Evolutionary conservation across 192 early-diverging fungal species (phyloP).

Genomic region (Mortierella claussenii): DNA sequence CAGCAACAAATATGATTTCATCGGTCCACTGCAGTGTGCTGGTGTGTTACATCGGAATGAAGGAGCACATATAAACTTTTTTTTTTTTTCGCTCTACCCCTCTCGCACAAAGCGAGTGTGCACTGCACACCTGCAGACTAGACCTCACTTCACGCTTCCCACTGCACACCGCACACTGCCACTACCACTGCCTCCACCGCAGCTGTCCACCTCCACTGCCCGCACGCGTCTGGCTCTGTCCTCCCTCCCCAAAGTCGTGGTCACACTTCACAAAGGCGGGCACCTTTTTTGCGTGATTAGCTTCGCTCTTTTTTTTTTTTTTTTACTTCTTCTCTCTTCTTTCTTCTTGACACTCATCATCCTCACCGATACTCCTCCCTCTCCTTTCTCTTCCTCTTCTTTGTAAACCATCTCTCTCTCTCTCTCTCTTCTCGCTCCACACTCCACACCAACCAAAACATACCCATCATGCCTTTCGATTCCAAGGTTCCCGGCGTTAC

Average conservation of each 20-base stretch:
- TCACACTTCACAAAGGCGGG: not conserved
- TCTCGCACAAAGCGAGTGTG: too few relatives aligned
- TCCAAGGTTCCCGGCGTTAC: slow-evolving; percentile 75
- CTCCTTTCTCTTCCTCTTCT: slow-evolving; percentile 6
- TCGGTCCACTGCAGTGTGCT: too few relatives aligned
- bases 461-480: slow-evolving; percentile 35
- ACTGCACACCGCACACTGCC: too few relatives aligned
- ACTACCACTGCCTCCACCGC: too few relatives aligned
- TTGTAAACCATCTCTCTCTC: not conserved
- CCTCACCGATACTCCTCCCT: not conserved
- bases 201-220: too few relatives aligned
- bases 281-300: not conserved
- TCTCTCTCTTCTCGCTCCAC: not conserved
- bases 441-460: not conserved
- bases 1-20: too few relatives aligned
- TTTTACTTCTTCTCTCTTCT: too few relatives aligned
- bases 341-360: slow-evolving; percentile 3
- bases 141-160: too few relatives aligned
- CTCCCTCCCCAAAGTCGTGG: not conserved
- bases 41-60: too few relatives aligned
- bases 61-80: too few relatives aligned
- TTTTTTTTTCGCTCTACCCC: too few relatives aligned
- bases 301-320: not conserved
- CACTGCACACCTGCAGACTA: too few relatives aligned
- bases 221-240: not conserved